Evolutionary conservation across 2,329 filamentous ascomycete genomes (phyloP).

Genomic region (Dothistroma septosporum): DNA sequence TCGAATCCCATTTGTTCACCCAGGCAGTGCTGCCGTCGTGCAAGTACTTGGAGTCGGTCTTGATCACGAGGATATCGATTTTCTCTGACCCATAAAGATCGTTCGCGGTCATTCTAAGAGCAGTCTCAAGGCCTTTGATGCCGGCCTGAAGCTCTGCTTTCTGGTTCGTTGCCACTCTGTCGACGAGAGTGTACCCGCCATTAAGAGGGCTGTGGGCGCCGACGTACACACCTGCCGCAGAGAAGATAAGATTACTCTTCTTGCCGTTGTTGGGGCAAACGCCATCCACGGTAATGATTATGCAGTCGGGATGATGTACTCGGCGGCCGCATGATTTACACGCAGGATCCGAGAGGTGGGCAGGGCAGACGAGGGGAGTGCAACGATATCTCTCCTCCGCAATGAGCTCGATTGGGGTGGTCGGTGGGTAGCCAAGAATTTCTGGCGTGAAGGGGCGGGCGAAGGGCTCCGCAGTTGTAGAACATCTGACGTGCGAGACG

Average conservation of each 20-base stretch:
- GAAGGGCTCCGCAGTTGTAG: too few species aligned
- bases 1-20: not conserved
- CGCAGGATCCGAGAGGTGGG: not conserved
- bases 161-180: not conserved
- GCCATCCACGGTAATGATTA: not conserved
- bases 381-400: too few species aligned
- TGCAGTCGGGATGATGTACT: not conserved
- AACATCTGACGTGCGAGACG: too few species aligned
- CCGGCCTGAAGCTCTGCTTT: not conserved
- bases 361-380: constrained; percentile 8
- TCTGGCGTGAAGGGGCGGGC: too few species aligned
- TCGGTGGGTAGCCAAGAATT: too few species aligned
- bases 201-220: not conserved
- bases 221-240: not conserved
- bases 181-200: not conserved
- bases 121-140: not conserved
- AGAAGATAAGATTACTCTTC: not conserved
- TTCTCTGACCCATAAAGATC: not conserved
- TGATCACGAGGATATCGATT: not conserved
- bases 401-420: too few species aligned
- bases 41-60: not conserved
- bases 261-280: not conserved
- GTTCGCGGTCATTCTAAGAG: not conserved
- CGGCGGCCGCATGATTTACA: not conserved
- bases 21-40: not conserved